These are phyloP conservation scores for Graphilbum sp. DNA, from an alignment of 2,329 filamentous ascomycete species.

Conservation along the genomic window DNA sequence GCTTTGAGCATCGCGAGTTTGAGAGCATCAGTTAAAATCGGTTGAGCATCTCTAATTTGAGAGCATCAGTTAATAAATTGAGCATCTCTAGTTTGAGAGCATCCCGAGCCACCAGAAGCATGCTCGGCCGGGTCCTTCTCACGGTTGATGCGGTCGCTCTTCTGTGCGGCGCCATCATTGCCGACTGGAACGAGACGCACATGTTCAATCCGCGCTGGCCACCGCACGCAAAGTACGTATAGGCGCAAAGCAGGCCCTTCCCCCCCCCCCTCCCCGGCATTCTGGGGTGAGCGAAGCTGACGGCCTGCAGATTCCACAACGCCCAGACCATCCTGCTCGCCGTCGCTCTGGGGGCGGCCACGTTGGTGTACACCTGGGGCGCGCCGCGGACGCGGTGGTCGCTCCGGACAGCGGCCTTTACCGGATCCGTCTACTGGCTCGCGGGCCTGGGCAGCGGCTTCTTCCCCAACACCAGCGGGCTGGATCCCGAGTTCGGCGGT, in stretches of 20 bases:
- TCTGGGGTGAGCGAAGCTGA: too few relatives aligned
- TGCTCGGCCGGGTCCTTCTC: slow-evolving; percentile 24
- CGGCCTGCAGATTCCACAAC: slow-evolving; percentile 21
- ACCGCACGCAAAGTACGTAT: slow-evolving; percentile 25
- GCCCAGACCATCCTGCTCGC: slow-evolving; percentile 26
- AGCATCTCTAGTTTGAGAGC: too few relatives aligned
- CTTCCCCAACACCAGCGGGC: slow-evolving; percentile 21
- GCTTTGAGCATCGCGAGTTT: too few relatives aligned
- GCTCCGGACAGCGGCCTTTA: slow-evolving; percentile 17
- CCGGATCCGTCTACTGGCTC: slow-evolving; percentile 25
- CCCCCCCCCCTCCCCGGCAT: too few relatives aligned
- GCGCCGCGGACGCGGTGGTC: slow-evolving; percentile 6
- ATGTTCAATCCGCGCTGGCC: slow-evolving; percentile 27
- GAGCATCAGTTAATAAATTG: too few relatives aligned
- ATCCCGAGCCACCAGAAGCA: slow-evolving; percentile 5
- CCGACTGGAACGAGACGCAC: slow-evolving; percentile 24
- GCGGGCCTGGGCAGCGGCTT: slow-evolving; percentile 20
- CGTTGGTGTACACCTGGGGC: slow-evolving; percentile 23
- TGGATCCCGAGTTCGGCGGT: slow-evolving; percentile 26
- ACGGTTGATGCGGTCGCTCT: slow-evolving; percentile 21
- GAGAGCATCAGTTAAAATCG: too few relatives aligned
- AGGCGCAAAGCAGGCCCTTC: too few relatives aligned
- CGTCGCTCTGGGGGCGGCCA: slow-evolving; percentile 20
- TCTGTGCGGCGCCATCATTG: slow-evolving; percentile 20
- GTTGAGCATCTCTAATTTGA: too few relatives aligned